Conservation (phyloP, 2,329 filamentous ascomycete species). For the Aurifilum marmelostoma region DNA sequence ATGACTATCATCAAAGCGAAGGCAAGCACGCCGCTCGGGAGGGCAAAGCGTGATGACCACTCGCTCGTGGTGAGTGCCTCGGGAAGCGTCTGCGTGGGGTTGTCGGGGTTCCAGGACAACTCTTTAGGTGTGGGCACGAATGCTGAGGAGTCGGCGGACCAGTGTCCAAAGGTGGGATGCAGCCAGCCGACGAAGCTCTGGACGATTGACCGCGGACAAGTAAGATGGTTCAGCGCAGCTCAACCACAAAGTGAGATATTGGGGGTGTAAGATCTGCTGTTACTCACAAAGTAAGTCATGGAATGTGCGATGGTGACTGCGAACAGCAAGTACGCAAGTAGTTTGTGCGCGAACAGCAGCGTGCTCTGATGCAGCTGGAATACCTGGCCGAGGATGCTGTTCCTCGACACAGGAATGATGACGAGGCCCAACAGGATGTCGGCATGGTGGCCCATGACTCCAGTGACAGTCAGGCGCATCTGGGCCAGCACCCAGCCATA, state of each 20-base stretch:
- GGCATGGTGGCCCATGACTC: constrained; percentile 29
- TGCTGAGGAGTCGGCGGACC: background rate
- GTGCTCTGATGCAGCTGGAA: constrained; percentile 30
- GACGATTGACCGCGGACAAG: background rate
- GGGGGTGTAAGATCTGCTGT: too few species aligned
- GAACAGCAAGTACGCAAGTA: constrained; percentile 24
- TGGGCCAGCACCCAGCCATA: constrained; percentile 27
- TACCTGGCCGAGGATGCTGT: constrained; percentile 26
- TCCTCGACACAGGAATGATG: constrained; percentile 28
- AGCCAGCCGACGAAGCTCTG: constrained; percentile 4
- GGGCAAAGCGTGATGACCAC: constrained; percentile 15
- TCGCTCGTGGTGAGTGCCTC: constrained; percentile 19
- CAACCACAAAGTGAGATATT: background rate
- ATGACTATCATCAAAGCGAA: constrained; percentile 22
- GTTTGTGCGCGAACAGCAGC: constrained; percentile 28
- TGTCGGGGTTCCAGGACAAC: constrained; percentile 25
- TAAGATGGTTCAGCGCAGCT: background rate
- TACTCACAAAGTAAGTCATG: constrained; percentile 27
- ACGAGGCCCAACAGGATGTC: constrained; percentile 28
- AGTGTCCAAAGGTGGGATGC: background rate
- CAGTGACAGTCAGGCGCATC: constrained; percentile 24
- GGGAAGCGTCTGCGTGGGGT: constrained; percentile 26
- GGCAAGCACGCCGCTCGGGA: constrained; percentile 23
- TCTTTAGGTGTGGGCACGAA: constrained; percentile 13
- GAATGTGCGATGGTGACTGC: constrained; percentile 22